Base-by-base conservation (phyloP, 805 yeast species). In the Blastobotrys parvus region DNA sequence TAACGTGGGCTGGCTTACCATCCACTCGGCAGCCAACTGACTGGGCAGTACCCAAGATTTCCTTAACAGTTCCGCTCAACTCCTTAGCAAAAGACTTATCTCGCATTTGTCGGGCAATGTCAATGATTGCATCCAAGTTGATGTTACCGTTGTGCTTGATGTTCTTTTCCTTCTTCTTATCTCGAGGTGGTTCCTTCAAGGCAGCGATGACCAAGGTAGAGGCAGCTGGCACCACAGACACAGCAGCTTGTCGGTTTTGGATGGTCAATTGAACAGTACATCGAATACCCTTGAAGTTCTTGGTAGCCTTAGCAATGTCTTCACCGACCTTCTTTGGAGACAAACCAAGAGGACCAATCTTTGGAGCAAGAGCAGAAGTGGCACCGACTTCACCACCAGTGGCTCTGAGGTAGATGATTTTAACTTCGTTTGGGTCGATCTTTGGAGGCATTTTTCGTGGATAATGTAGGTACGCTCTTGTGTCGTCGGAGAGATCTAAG, bases 381-480 rank as follows among this genome's bases (percentile, higher is more conserved):
- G 97, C 95, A 78, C 97, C 98, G 66, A 92, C 94, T 80, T 92
- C 98, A 81, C 98, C 98, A 85, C 98, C 98, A 63, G 88, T 94
- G 75, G 98, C 97, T 84, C 98, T 87, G 75, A 92, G 78, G 86
- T 90, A 90, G 76, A 92, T 78, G 85, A 76, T 86, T 76, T 89
- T 89, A 71, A 92, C 95, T 85, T 92, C 98, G 78, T 61, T 75
- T 69, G 98, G 98, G 74, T 92, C 98, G 77, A 89, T 80, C 80
- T 92, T 87, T 95, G n/a, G n/a, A n/a, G n/a, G n/a, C n/a, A n/a
- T n/a, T n/a, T n/a, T n/a, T n/a, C n/a, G n/a, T n/a, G n/a, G n/a
- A n/a, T n/a, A n/a, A n/a, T n/a, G n/a, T n/a, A n/a, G n/a, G n/a
- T n/a, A n/a, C n/a, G n/a, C n/a, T n/a, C n/a, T n/a, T n/a, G n/a